These are phyloP conservation scores for Cryomyces antarcticus DNA, from an alignment of 495 filamentous ascomycete species.

Conservation along the genomic window DNA sequence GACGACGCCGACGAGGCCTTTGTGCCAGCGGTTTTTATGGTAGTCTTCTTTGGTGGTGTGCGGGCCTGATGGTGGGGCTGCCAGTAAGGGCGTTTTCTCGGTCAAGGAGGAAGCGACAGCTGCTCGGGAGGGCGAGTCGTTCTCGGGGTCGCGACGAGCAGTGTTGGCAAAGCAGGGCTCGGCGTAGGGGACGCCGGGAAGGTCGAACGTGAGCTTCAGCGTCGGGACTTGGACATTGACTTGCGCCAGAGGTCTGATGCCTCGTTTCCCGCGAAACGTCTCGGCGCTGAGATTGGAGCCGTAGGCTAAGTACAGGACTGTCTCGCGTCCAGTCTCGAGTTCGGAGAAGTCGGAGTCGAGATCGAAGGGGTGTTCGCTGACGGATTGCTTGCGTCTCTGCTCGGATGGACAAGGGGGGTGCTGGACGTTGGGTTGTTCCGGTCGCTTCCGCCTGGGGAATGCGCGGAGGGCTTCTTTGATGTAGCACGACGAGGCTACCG, in stretches of 20 bases:
- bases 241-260: conserved; percentile 58
- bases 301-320: conserved; percentile 83
- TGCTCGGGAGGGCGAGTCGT: neutral
- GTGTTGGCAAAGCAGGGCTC: conserved; percentile 92
- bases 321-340: conserved; percentile 14
- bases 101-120: neutral
- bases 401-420: no score
- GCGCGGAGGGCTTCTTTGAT: no score
- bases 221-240: conserved; percentile 62
- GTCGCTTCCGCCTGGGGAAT: no score
- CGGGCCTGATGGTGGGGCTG: conserved; percentile 10
- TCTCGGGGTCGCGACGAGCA: conserved; percentile 26
- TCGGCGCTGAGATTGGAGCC: conserved; percentile 68
- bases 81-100: conserved; percentile 8
- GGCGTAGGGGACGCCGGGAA: conserved; percentile 64
- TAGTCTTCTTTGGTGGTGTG: conserved; percentile 11
- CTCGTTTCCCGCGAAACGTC: conserved; percentile 55
- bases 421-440: no score
- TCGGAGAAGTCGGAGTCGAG: conserved; percentile 1
- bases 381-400: no score
- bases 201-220: conserved; percentile 61
- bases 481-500: no score
- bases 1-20: conserved; percentile 74
- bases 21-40: conserved; percentile 40
- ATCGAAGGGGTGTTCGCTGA: conserved; percentile 3